A percentile compares a stretch with the other conserved stretches of the same genome.
Evolutionary conservation across 2,329 filamentous ascomycete species (phyloP).

Genomic region (Coleophoma crateriformis): DNA sequence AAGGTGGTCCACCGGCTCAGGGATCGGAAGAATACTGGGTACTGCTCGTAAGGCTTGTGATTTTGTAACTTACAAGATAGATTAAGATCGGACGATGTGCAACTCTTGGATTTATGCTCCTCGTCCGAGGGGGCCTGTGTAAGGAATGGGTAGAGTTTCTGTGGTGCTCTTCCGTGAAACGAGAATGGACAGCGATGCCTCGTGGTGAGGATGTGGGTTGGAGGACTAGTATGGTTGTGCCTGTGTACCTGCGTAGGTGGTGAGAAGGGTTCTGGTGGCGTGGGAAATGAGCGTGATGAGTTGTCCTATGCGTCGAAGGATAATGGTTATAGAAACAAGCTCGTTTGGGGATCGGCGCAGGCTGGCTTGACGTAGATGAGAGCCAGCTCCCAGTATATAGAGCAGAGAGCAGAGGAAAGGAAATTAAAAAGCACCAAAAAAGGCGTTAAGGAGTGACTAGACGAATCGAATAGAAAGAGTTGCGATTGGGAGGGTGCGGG

Average conservation of each 20-base stretch:
- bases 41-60: constrained; percentile 6
- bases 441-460: constrained; percentile 46
- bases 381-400: constrained; percentile 51
- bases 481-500: constrained; percentile 39
- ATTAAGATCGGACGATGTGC: constrained; percentile 24
- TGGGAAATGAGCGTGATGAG: constrained; percentile 34
- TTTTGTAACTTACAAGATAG: constrained; percentile 22
- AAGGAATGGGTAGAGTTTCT: constrained; percentile 33
- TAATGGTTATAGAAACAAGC: constrained; percentile 30
- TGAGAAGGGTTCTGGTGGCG: constrained; percentile 13
- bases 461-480: constrained; percentile 32
- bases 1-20: constrained; percentile 14
- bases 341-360: constrained; percentile 33
- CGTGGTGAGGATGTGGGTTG: constrained; percentile 31
- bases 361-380: constrained; percentile 40
- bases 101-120: constrained; percentile 31
- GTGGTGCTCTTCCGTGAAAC: constrained; percentile 24
- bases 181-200: constrained; percentile 33
- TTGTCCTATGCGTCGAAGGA: constrained; percentile 29
- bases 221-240: constrained; percentile 21
- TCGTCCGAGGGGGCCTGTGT: constrained; percentile 18
- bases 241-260: too few relatives aligned
- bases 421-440: constrained; percentile 28
- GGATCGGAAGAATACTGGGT: constrained; percentile 10
- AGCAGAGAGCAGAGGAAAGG: constrained; percentile 30